These are phyloP conservation scores for Hymenoscyphus repandus DNA, from an alignment of 2,329 filamentous ascomycete species.

Conservation along the genomic window DNA sequence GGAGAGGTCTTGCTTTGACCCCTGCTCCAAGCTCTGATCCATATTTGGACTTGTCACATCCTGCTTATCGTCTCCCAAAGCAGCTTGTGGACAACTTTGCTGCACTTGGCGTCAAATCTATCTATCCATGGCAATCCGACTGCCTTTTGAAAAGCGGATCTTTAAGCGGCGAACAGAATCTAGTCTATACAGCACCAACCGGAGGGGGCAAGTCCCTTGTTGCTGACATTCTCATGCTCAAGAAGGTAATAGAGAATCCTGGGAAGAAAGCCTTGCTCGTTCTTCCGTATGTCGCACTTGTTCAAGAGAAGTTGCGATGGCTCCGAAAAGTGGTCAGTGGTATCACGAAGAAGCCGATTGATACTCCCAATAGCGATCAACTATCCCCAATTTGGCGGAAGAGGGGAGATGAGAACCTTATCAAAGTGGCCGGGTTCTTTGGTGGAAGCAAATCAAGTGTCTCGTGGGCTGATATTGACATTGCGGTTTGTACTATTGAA, in stretches of 20 bases:
- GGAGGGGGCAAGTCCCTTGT: constrained; percentile 75
- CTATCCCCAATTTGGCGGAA: constrained; percentile 44
- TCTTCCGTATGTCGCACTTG: constrained; percentile 71
- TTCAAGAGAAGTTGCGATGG: constrained; percentile 76
- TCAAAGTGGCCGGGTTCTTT: constrained; percentile 69
- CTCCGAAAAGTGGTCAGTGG: constrained; percentile 61
- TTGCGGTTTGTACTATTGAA: constrained; percentile 75
- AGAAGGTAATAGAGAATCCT: constrained; percentile 58
- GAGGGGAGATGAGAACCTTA: constrained; percentile 49
- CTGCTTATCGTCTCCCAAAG: constrained; percentile 56
- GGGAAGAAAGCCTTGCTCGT: constrained; percentile 66
- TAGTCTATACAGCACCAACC: constrained; percentile 76
- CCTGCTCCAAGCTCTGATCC: constrained; percentile 48
- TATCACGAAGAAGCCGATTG: constrained; percentile 36
- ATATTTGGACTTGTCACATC: constrained; percentile 56
- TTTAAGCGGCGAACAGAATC: constrained; percentile 58
- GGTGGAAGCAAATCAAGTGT: constrained; percentile 64
- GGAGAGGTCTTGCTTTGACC: constrained; percentile 46
- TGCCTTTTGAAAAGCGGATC: constrained; percentile 65
- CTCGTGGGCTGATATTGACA: constrained; percentile 69
- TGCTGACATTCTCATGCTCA: constrained; percentile 68
- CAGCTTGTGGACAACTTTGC: constrained; percentile 60
- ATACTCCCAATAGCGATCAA: constrained; percentile 4
- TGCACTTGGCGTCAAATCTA: constrained; percentile 61
- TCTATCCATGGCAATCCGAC: constrained; percentile 76